phyloP scores from a whole-genome alignment of 768 basidiomycete species.

The Tulasnella sp. region DNA sequence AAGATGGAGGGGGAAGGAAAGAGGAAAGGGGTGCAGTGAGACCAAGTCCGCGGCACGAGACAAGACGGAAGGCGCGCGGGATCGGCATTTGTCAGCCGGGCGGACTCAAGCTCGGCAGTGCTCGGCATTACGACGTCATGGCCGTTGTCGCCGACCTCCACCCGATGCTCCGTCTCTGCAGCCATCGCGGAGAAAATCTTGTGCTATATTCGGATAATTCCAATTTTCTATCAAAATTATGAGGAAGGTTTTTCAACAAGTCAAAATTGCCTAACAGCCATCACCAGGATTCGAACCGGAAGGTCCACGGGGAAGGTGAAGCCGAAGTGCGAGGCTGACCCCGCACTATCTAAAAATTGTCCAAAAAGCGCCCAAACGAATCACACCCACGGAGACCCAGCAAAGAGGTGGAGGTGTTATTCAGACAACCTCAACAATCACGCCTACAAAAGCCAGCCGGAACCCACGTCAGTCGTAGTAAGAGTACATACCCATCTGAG shows the following conservation, averaged over 20 bases:
- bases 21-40: neutral
- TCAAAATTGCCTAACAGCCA: neutral
- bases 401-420: neutral
- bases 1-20: neutral
- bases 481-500: neutral
- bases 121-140: neutral
- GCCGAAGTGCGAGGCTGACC: neutral
- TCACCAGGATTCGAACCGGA: neutral
- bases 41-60: neutral
- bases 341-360: neutral
- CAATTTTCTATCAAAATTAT: neutral
- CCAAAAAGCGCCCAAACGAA: neutral
- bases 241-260: neutral
- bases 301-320: neutral
- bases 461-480: neutral
- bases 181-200: neutral
- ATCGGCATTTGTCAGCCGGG: conserved; percentile 2
- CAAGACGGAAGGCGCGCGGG: neutral
- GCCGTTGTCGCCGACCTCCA: neutral
- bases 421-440: neutral
- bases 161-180: neutral
- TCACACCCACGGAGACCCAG: neutral
- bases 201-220: neutral
- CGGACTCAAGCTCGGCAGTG: neutral
- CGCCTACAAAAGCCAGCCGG: neutral